Base-by-base conservation (phyloP, 345 rosid species). In the Populus nigra region DNA sequence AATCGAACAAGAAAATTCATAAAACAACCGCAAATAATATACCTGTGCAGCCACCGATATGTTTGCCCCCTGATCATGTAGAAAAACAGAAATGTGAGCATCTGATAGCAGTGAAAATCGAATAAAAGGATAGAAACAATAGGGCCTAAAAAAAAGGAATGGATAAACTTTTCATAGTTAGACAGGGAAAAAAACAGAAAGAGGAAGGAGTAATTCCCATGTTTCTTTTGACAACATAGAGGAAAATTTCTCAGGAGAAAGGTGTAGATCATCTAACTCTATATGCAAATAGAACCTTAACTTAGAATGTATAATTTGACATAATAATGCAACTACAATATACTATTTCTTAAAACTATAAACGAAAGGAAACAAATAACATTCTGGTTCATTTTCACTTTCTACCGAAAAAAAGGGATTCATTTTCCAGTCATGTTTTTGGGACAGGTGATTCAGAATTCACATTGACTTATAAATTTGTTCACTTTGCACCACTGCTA, bases 11-110 rank as follows among this genome's bases (percentile, higher is more conserved):
- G 11, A 68, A 10, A 53, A 67, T 50, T 36, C n/a, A 7, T 5
- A 25, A 38, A 31, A 33, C 39, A 65, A 3, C 49, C 16, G 9
- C 4, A 38, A 72, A 36, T 68, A 67, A 15, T 59, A 73, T 88
- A 93, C 99, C 99, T 89, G 98, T 84, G 84, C 96, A 96, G 72
- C 99, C 98, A 22, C 99, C 98, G 25, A 96, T 85, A 83, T 93
- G 99, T 76, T 91, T 88, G 47, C 96, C 97, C 50, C 99, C 99
- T 96, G 92, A n/a, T 79, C 73, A 86, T 62, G 62, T 63, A 79
- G 38, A 69, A 47, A 29, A 76, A 69, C 45, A 79, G 66, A 55
- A 57, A 53, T 33, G 23, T 72, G 7, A 67, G 73, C 50, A 73
- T 63, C 59, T 43, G 38, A 36, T 73, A 76, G 55, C 31, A 55